phyloP scores from a whole-genome alignment of 2,329 filamentous ascomycete species.

The Passalora sequoiae region DNA sequence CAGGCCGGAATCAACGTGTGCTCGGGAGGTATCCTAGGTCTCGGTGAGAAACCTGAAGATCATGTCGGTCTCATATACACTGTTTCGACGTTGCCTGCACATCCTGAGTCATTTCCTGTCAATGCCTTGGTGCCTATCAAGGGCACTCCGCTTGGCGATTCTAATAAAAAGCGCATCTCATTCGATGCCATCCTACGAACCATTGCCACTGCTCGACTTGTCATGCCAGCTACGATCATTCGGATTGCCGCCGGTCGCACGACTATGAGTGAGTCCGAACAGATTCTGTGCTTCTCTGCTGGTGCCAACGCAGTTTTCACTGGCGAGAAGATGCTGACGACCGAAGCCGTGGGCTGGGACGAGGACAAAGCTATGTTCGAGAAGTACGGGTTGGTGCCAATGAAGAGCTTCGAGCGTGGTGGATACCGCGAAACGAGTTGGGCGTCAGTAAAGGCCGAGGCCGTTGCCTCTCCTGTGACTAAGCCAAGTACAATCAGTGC shows the following conservation, averaged over 20 bases:
- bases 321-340: conserved; percentile 92
- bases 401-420: conserved; percentile 48
- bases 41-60: conserved; percentile 74
- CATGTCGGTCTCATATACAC: conserved; percentile 80
- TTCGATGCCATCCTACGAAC: conserved; percentile 77
- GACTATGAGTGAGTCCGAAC: conserved; percentile 81
- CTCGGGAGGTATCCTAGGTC: conserved; percentile 79
- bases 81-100: conserved; percentile 69
- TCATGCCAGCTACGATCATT: conserved; percentile 82
- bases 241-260: conserved; percentile 79
- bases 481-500: neutral
- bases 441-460: conserved; percentile 23
- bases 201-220: conserved; percentile 73
- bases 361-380: conserved; percentile 81
- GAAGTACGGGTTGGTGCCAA: conserved; percentile 74
- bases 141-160: conserved; percentile 75
- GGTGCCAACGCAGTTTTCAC: conserved; percentile 94
- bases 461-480: too few species aligned
- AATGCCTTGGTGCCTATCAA: conserved; percentile 89
- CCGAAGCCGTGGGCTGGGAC: conserved; percentile 85
- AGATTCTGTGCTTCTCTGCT: conserved; percentile 82
- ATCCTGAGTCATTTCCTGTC: conserved; percentile 87
- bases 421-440: conserved; percentile 30
- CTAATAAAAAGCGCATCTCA: conserved; percentile 54
- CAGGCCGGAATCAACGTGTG: conserved; percentile 87